A percentile compares a stretch with the other conserved stretches of the same genome.
These are phyloP conservation scores for Russula ochroleuca DNA, from an alignment of 768 basidiomycete genomes.

Conservation along the genomic window DNA sequence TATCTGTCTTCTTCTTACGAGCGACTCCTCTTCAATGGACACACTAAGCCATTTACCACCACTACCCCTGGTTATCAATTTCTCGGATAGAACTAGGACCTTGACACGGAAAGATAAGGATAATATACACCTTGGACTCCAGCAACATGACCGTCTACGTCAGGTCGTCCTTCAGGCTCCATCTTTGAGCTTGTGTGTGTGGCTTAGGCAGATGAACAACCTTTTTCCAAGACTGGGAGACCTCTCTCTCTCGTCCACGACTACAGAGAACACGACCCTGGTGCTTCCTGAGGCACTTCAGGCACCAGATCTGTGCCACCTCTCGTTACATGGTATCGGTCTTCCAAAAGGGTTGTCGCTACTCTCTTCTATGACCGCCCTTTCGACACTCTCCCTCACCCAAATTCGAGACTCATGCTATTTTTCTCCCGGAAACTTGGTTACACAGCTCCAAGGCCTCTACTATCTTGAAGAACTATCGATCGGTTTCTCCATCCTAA, in stretches of 20 bases:
- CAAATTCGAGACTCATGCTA: neutral
- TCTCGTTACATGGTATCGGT: neutral
- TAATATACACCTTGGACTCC: neutral
- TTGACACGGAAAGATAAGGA: neutral
- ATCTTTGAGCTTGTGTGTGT: neutral
- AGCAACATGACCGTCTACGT: neutral
- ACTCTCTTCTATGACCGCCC: neutral
- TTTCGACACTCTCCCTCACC: neutral
- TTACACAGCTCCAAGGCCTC: neutral
- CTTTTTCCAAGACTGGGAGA: neutral
- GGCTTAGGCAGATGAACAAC: neutral
- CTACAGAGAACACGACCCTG: neutral
- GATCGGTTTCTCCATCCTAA: neutral
- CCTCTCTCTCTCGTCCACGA: neutral
- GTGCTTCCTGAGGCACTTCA: neutral
- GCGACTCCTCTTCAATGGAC: neutral
- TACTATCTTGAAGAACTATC: constrained; percentile 8
- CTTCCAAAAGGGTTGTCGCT: neutral
- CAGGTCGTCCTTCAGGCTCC: neutral
- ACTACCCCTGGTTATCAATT: neutral
- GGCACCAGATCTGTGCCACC: neutral
- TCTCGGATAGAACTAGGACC: neutral
- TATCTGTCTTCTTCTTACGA: neutral
- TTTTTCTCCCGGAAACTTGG: neutral
- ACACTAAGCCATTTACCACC: neutral